A percentile compares a stretch with the other conserved stretches of the same genome.
These are phyloP conservation scores for Calonectria pseudoreteaudii DNA, from an alignment of 2,329 filamentous ascomycete genomes.

Conservation along the genomic window DNA sequence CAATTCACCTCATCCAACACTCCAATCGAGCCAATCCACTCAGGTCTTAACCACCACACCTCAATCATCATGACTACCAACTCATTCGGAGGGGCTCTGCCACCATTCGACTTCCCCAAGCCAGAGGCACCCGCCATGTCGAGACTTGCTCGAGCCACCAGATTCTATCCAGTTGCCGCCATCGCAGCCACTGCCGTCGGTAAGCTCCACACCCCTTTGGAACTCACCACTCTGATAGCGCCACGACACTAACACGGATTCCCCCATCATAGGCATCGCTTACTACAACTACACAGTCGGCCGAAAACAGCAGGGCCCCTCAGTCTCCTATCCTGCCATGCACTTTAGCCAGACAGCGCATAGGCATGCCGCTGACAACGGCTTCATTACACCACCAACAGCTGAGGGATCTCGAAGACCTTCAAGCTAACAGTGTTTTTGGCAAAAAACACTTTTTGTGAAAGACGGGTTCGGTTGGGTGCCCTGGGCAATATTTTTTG, in stretches of 20 bases:
- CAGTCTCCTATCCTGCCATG: not conserved
- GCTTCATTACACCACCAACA: not conserved
- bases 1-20: not conserved
- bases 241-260: not conserved
- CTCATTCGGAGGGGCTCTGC: slow-evolving; percentile 15
- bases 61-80: slow-evolving; percentile 14
- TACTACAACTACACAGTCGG: slow-evolving; percentile 5
- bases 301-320: not conserved
- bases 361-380: not conserved
- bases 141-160: slow-evolving; percentile 8
- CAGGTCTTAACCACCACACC: not conserved
- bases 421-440: not conserved
- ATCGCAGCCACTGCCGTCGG: slow-evolving; percentile 10
- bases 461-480: not conserved
- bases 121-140: slow-evolving; percentile 1
- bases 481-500: not conserved
- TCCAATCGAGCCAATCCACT: not conserved
- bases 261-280: not conserved
- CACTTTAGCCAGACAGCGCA: not conserved
- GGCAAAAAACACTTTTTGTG: not conserved
- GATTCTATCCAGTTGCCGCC: slow-evolving; percentile 3
- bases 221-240: not conserved
- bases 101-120: slow-evolving; percentile 16
- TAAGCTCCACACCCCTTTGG: not conserved
- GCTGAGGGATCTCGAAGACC: not conserved